Conservation (phyloP, 768 basidiomycete species). For the Dictyophora rubrovolvata region DNA sequence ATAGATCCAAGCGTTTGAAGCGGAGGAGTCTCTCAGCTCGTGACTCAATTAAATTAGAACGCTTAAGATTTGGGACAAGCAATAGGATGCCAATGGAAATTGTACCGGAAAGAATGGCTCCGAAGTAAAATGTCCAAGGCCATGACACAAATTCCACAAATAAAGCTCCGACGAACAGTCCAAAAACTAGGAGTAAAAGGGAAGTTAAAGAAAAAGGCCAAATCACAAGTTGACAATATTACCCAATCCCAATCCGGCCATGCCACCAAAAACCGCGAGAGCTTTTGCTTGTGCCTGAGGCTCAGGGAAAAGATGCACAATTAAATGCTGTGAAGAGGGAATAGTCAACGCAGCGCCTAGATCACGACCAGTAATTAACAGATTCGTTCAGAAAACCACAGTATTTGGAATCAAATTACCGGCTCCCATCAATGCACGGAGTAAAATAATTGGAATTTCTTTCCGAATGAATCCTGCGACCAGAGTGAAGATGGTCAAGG, state of each 20-base stretch:
- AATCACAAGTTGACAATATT: neutral
- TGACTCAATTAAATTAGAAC: neutral
- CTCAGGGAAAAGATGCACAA: constrained; percentile 41
- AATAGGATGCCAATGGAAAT: constrained; percentile 24
- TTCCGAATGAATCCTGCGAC: constrained; percentile 23
- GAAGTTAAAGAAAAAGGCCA: neutral
- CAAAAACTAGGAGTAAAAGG: constrained; percentile 24
- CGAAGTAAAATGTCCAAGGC: constrained; percentile 44
- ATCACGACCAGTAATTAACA: constrained; percentile 9
- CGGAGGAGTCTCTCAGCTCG: neutral
- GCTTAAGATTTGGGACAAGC: constrained; percentile 23
- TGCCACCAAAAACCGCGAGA: constrained; percentile 35
- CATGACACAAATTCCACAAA: constrained; percentile 32
- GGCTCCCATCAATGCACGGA: constrained; percentile 21
- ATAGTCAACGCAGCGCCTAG: constrained; percentile 38
- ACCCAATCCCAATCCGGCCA: constrained; percentile 37
- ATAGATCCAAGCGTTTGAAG: constrained; percentile 26
- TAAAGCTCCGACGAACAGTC: constrained; percentile 35
- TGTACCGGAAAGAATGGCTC: constrained; percentile 28
- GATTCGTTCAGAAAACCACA: too few species aligned
- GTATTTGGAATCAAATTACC: neutral
- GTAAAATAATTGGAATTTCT: constrained; percentile 23
- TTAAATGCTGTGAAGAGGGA: constrained; percentile 38
- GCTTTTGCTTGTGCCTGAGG: constrained; percentile 37
- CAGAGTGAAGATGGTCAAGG: constrained; percentile 19